Conservation (phyloP, 352 stramenopile genomes). For the Pythium guiyangense region DNA sequence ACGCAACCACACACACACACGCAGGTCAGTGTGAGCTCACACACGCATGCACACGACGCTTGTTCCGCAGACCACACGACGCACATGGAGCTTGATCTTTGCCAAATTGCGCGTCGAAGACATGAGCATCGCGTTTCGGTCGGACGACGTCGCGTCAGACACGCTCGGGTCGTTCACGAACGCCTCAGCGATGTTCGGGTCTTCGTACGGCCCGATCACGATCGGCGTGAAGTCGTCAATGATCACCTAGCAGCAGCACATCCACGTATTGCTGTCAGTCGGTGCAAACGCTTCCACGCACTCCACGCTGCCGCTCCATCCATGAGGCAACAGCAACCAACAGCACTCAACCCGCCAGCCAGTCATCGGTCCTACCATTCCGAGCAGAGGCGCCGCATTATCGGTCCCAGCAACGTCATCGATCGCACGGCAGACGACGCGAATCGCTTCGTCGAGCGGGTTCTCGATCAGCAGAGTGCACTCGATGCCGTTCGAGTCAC, state of each 20-base stretch:
- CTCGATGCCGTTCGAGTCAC: slow-evolving; percentile 19
- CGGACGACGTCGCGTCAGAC: slow-evolving; percentile 11
- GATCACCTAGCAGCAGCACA: slow-evolving; percentile 19
- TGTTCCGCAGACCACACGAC: background rate
- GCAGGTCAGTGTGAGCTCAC: background rate
- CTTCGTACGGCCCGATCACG: slow-evolving; percentile 73
- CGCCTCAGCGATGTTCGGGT: slow-evolving; percentile 73
- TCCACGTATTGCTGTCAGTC: background rate
- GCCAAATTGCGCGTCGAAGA: slow-evolving; percentile 43
- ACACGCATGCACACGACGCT: background rate
- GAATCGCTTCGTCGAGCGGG: slow-evolving; percentile 70
- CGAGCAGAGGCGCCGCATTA: slow-evolving; percentile 4
- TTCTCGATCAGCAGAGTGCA: slow-evolving; percentile 79
- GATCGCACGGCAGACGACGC: slow-evolving; percentile 38
- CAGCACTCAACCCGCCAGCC: too few relatives aligned
- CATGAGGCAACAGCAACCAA: background rate
- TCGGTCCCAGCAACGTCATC: background rate
- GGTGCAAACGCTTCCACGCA: background rate
- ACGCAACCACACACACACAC: background rate
- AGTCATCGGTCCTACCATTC: slow-evolving; percentile 19
- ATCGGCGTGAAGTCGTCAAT: slow-evolving; percentile 60
- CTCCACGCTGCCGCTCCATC: too few relatives aligned
- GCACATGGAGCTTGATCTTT: slow-evolving; percentile 50
- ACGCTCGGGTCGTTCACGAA: slow-evolving; percentile 34
- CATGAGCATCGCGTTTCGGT: slow-evolving; percentile 51